These are phyloP conservation scores for Fusarium sp. DNA, from an alignment of 2,329 filamentous ascomycete species.

Conservation along the genomic window DNA sequence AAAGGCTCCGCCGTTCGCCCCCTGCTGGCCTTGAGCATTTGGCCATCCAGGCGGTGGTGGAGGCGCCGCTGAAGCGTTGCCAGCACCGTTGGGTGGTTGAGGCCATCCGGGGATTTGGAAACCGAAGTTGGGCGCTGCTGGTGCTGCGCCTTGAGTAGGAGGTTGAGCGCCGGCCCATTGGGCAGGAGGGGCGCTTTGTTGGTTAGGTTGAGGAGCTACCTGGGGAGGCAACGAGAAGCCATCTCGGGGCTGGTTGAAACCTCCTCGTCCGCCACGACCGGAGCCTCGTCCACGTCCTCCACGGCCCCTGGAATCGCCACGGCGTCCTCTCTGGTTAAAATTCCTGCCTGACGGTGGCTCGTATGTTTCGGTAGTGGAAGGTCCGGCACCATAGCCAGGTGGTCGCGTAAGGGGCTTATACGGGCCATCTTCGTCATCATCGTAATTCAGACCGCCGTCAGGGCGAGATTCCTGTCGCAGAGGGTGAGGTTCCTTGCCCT, in stretches of 20 bases:
- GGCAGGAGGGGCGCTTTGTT: constrained; percentile 42
- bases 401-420: constrained; percentile 78
- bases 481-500: constrained; percentile 52
- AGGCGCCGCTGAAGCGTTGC: constrained; percentile 50
- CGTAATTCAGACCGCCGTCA: constrained; percentile 68
- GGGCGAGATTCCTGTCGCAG: constrained; percentile 52
- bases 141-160: constrained; percentile 30
- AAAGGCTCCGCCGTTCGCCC: constrained; percentile 54
- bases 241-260: constrained; percentile 46
- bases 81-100: constrained; percentile 44
- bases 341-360: constrained; percentile 48
- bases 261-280: constrained; percentile 53
- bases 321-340: constrained; percentile 51
- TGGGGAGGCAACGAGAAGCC: constrained; percentile 56
- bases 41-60: constrained; percentile 54
- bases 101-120: constrained; percentile 58
- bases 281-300: constrained; percentile 54
- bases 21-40: constrained; percentile 45
- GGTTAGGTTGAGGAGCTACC: constrained; percentile 44
- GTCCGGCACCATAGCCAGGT: constrained; percentile 65
- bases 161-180: constrained; percentile 30
- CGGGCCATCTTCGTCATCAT: constrained; percentile 72
- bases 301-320: constrained; percentile 58
- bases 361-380: constrained; percentile 52
- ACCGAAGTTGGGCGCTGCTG: constrained; percentile 49